Base-by-base conservation (phyloP, 139 green algal genomes). In the Asterochloris sp. region DNA sequence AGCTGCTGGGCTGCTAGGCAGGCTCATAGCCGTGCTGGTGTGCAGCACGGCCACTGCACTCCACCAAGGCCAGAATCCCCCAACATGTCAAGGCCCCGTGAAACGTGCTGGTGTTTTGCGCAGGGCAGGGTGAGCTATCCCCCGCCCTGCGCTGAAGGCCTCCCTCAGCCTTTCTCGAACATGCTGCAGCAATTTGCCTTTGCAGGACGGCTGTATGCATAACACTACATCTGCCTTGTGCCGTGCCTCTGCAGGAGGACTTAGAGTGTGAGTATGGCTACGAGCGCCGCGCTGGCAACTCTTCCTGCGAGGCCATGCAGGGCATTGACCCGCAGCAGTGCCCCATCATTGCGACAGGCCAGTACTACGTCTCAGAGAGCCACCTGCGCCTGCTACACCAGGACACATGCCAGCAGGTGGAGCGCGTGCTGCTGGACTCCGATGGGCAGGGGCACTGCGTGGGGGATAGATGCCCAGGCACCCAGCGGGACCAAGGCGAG, bases 221-320 rank as follows among this genome's bases (percentile, higher is more conserved):
- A 24, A 38, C 38, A 16, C 23, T 17, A 47, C 24, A 21, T 21
- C 15, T 28, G n/a, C 29, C 62, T 29, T 29, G 13, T 81, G 61
- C 14, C 13, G 12, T 27, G n/a, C n/a, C 61, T 73, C 61, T 73
- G 63, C 83, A 83, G 73, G 84, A 26, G 11, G 93, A 97, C 80
- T 74, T 88, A 0, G 89, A 93, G 82, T 96, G 91, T 79, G 94
- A 98, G 74, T 97, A 91, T 81, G 92, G 92, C n/a, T 97, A 86
- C 69, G 78, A 93, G 62, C 82, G 75, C 54, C 38, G 68, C 26
- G 67, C 17, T 23, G 64, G 26, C 24, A 66, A 74, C 4, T 38
- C 28, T 12, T 61, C 69, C 60, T 88, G 86, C 82, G 10, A 62
- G 63, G 21, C 73, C 28, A 82, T 89, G 23, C 26, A 60, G 16